These are phyloP conservation scores for Biscogniauxia mediterranea DNA, from an alignment of 2,329 filamentous ascomycete species.

Conservation along the genomic window DNA sequence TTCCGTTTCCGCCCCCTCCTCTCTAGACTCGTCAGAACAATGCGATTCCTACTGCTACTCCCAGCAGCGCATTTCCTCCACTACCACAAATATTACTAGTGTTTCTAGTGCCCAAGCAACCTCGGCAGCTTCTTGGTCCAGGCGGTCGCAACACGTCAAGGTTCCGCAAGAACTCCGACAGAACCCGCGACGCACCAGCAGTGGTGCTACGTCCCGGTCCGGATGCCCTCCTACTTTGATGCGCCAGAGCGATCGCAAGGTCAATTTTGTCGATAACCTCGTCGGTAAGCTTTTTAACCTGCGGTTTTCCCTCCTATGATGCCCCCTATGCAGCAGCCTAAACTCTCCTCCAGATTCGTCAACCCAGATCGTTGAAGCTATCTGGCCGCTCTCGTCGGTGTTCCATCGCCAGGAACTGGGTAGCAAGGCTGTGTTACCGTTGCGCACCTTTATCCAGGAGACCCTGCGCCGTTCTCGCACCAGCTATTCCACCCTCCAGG, in stretches of 20 bases:
- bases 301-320: conserved; percentile 22
- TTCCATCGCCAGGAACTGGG: conserved; percentile 71
- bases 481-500: conserved; percentile 95
- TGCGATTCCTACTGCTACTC: conserved; percentile 43
- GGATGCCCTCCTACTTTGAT: conserved; percentile 72
- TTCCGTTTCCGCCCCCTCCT: conserved; percentile 59
- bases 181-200: conserved; percentile 58
- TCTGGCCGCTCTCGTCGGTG: conserved; percentile 89
- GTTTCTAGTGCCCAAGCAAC: conserved; percentile 32
- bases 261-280: conserved; percentile 92
- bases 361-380: conserved; percentile 93
- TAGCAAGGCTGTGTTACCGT: conserved; percentile 75
- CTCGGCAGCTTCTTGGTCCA: conserved; percentile 33
- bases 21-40: conserved; percentile 51
- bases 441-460: conserved; percentile 96
- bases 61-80: conserved; percentile 28
- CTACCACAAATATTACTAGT: conserved; percentile 23
- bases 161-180: conserved; percentile 63
- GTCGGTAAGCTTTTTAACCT: conserved; percentile 74
- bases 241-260: conserved; percentile 87
- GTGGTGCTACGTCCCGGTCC: conserved; percentile 52
- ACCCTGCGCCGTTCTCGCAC: conserved; percentile 91
- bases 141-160: conserved; percentile 37
- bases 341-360: conserved; percentile 72
- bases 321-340: conserved; percentile 30